Evolutionary conservation across 2,329 filamentous ascomycete genomes (phyloP), one percentile per base, ranked within the genome.

Genomic region (Pseudopyrenochaeta lycopersici): DNA sequence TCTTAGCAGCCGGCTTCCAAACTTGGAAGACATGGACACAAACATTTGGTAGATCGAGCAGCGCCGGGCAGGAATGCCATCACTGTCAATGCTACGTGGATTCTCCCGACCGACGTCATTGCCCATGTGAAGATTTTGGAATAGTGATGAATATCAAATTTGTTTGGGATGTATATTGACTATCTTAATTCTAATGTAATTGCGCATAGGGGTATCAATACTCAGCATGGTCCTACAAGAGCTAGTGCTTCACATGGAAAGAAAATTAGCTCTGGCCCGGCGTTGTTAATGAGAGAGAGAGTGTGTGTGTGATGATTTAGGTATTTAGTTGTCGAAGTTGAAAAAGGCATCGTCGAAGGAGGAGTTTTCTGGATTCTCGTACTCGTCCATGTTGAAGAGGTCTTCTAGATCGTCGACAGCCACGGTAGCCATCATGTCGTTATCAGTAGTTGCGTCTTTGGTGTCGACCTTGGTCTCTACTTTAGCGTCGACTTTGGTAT

Each of bases 341-440:
- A 75, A 76, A 47, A 76, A 76, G 3, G 73, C 75, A 38, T 76
- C 71, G 46, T 77, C 71, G 51, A 78, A 77, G 15, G 74, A 66
- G 3, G 70, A 73, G 12, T 60, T 62, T 42, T 73, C 72, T 0
- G 67, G 64, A 31, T 73, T 71, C 29, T 66, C 66, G 41, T 73
- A 71, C 35, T 70, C 65, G 43, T 74, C 73, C 48, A 73, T 56
- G 46, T 72, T 68, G 59, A 75, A 75, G 3, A 76, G 61, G 21
- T 74, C 73, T 7, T 76, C 70, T 5, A 76, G 58, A 33, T 72
- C 61, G 44, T 75, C 67, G 1, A 67, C 64, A 2, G 59, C 56
- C 66, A 73, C 71, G 23, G 63, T 68, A 30, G 66, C 66, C 56
- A 72, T 62, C 14, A 65, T 52, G 15, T 72, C 68, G 48, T 64